phyloP scores from a whole-genome alignment of 1,284 basidiomycete species.

The Ustilago curta region DNA sequence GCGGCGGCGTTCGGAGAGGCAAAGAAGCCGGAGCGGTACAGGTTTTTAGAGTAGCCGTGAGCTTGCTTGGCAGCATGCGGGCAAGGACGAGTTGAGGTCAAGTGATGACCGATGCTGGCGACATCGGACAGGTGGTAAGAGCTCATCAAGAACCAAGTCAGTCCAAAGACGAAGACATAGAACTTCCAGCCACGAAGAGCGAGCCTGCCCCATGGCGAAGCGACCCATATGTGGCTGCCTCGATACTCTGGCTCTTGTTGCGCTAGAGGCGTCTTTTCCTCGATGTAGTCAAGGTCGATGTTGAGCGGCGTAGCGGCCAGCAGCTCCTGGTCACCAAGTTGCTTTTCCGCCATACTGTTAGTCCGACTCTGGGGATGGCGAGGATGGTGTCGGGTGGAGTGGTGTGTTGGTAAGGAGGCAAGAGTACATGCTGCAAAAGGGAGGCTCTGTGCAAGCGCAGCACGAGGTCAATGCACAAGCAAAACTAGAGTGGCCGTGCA shows the following conservation, averaged over 20 bases:
- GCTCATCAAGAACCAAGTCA: background rate
- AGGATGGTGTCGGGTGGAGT: background rate
- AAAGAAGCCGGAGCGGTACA: slow-evolving; percentile 15
- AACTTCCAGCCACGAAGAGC: slow-evolving; percentile 6
- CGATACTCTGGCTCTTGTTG: background rate
- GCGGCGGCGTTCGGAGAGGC: background rate
- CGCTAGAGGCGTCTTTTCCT: slow-evolving; percentile 1
- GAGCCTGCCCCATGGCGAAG: background rate
- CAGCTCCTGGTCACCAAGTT: slow-evolving; percentile 10
- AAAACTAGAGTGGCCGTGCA: background rate
- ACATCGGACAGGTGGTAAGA: background rate
- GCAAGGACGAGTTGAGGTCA: slow-evolving; percentile 1
- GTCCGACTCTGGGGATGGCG: background rate
- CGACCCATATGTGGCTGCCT: background rate
- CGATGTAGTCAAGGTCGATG: slow-evolving; percentile 8
- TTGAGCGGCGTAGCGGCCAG: slow-evolving; percentile 23
- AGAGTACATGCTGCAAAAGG: background rate
- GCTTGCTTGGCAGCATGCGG: slow-evolving; percentile 10
- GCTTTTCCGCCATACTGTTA: slow-evolving; percentile 11
- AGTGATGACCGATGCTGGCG: background rate
- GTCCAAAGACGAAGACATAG: background rate
- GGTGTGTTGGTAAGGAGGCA: background rate
- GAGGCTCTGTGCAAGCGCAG: background rate
- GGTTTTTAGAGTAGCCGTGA: slow-evolving; percentile 22
- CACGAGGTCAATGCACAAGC: background rate